Base-by-base conservation (phyloP, 805 yeast species). In the Millerozyma miso region DNA sequence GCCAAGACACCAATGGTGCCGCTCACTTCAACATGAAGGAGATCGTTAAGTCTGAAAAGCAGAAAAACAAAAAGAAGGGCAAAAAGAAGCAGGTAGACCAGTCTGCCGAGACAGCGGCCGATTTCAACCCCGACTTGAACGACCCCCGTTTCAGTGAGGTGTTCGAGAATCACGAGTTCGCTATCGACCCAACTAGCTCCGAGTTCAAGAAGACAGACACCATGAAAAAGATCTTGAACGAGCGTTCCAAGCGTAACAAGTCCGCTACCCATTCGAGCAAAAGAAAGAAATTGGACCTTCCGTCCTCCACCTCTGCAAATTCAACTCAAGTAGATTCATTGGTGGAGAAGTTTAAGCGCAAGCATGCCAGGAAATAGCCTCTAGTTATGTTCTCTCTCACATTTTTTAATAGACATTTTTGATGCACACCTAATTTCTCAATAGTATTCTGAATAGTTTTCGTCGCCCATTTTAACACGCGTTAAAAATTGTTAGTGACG, bases 121-220 rank as follows among this genome's bases (percentile, higher is more conserved):
- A 62, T 20, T 83, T 86, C 62, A 71, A 76, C 50, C 77, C 89
- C 35, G 89, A 88, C 55, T 77, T 87, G 55, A 70, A 72, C 34
- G 99, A 93, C 71, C 81, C 85, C 13, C 83, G 99, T 67, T 93
- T 93, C 71, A 75, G 75, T 54, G 97, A 86, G 59, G 79, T 88
- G 76, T 89, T 89, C 60, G 91, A 88, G 55, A 83, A 80, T 48
- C 96, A 87, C 49, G 93, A 85, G 48, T 93, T 80, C 65, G 97
- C 97, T 10, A 89, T 95, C 59, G 99, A 95, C 64, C 95, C 97
- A 17, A 83, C 95, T 16, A 81, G 76, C 56, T 85, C 95, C n/a
- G 96, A 88, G 60, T 91, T 79, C 73, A 89, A 86, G 68, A 80
- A 83, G 63, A 90, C 98, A 1, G 69, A 79, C 14, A 88, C 93